phyloP scores from a whole-genome alignment of 2,329 filamentous ascomycete species.

The Pyricularia grisea region DNA sequence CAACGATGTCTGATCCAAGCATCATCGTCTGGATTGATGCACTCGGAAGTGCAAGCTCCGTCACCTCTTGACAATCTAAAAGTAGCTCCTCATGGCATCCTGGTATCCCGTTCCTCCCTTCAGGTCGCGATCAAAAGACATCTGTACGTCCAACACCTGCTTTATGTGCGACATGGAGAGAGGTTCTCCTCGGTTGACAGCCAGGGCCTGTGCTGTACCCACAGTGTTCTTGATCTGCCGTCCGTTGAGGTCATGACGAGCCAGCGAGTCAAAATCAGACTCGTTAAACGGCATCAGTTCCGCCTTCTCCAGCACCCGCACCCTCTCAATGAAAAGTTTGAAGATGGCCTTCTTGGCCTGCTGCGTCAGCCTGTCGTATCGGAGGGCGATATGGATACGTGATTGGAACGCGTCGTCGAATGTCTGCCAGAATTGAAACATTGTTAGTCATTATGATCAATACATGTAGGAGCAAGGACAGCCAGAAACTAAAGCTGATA shows the following conservation, averaged over 20 bases:
- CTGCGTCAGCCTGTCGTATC: slow-evolving; percentile 64
- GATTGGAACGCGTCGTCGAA: slow-evolving; percentile 89
- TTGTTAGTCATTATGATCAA: neutral
- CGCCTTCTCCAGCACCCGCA: slow-evolving; percentile 53
- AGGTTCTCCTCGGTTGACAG: slow-evolving; percentile 61
- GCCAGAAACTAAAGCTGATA: too few species aligned
- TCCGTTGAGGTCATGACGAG: slow-evolving; percentile 54
- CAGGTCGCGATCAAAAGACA: slow-evolving; percentile 74
- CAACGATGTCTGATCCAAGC: neutral
- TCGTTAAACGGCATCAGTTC: slow-evolving; percentile 53
- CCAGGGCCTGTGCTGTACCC: slow-evolving; percentile 72
- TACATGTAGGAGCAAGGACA: neutral
- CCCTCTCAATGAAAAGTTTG: slow-evolving; percentile 72
- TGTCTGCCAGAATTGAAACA: slow-evolving; percentile 35
- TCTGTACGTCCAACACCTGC: slow-evolving; percentile 74
- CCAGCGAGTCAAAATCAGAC: slow-evolving; percentile 56
- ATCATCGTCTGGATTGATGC: neutral
- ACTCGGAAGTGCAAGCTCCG: neutral
- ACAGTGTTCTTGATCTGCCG: slow-evolving; percentile 82
- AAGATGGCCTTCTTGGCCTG: slow-evolving; percentile 74
- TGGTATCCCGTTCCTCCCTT: slow-evolving; percentile 72
- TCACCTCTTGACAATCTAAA: slow-evolving; percentile 22
- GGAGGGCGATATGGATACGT: slow-evolving; percentile 75
- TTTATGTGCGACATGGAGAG: slow-evolving; percentile 73
- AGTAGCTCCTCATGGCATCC: slow-evolving; percentile 78